phyloP scores from a whole-genome alignment of 2,329 filamentous ascomycete genomes.

The Coniochaeta ligniaria region DNA sequence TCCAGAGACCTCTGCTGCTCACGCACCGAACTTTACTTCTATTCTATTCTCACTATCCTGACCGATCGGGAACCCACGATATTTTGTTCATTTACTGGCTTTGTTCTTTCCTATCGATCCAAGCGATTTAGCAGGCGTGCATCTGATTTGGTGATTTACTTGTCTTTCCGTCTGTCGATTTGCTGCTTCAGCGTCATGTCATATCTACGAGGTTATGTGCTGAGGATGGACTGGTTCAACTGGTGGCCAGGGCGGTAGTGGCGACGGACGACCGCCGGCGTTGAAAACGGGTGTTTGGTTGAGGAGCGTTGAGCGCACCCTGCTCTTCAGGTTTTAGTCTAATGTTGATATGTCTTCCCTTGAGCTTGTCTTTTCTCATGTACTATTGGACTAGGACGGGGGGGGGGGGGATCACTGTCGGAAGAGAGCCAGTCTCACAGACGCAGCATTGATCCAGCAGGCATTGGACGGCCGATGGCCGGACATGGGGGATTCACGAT shows the following conservation, averaged over 20 bases:
- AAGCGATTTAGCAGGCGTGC: slow-evolving; percentile 23
- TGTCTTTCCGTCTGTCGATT: slow-evolving; percentile 14
- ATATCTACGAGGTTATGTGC: background rate
- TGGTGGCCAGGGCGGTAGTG: background rate
- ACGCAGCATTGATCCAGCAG: background rate
- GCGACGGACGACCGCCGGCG: background rate
- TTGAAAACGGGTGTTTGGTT: background rate
- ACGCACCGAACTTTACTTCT: slow-evolving; percentile 29
- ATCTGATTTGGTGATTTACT: slow-evolving; percentile 23
- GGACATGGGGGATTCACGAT: background rate
- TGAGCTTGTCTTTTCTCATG: slow-evolving; percentile 3
- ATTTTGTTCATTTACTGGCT: slow-evolving; percentile 8
- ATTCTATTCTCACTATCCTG: slow-evolving; percentile 6
- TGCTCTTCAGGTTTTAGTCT: background rate
- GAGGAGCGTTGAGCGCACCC: background rate
- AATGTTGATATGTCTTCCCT: background rate
- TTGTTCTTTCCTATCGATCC: slow-evolving; percentile 9
- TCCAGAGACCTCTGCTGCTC: slow-evolving; percentile 32
- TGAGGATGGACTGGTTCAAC: background rate
- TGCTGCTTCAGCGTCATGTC: background rate
- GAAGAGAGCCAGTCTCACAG: slow-evolving; percentile 8
- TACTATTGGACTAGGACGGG: background rate
- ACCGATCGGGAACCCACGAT: slow-evolving; percentile 12
- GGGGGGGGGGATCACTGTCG: slow-evolving; percentile 1
- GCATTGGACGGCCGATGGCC: background rate